Evolutionary conservation across 768 basidiomycete species (phyloP), one percentile per base, ranked within the genome.

Genomic region (Suillus fuscotomentosus): DNA sequence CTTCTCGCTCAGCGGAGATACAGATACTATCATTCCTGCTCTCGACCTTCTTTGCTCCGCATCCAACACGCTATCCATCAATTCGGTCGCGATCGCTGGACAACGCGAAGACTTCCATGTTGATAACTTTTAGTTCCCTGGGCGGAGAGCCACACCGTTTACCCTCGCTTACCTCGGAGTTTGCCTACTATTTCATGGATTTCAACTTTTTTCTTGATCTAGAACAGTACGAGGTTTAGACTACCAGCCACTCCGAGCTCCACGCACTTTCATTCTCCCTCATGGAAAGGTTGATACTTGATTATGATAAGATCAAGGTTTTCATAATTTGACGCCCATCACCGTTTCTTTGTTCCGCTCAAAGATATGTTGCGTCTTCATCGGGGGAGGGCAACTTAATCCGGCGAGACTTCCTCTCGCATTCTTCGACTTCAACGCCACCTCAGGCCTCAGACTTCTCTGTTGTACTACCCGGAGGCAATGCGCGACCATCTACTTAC

Each of bases 1-100:
- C 24, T 43, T 27, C 57, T 56, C 27, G 27, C 27, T 42, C 41
- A 59, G 57, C 13, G 57, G 57, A 59, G 57, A 59, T 59, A 42
- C 11, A 42, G 22, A 17, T 39, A 24, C 41, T 39, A 57, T 57
- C 10, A 8, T 41, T 41, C 24, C 3, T 31, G 56, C 39, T 59
- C 39, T 15, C 41, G 41, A 59, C 24, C 57, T 42, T 27, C 27
- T 42, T 59, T 27, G 27, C 41, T 59, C 57, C 57, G 41, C 57
- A 42, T 8, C 15, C 24, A 57, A 27, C 56, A 57, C 24, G 56
- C 15, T 41, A 57, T 41, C 38, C 10, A 41, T 57, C 39, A 39
- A 27, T 41, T 27, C n/a, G n/a, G 36, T 22, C n/a, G 36, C 22
- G 14, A 36, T 56, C 36, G 3, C 13, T 55, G 27, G 22, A 27